These are phyloP conservation scores for Parsonsia alboflavescens DNA, from an alignment of 257 asterid species.

Conservation along the genomic window DNA sequence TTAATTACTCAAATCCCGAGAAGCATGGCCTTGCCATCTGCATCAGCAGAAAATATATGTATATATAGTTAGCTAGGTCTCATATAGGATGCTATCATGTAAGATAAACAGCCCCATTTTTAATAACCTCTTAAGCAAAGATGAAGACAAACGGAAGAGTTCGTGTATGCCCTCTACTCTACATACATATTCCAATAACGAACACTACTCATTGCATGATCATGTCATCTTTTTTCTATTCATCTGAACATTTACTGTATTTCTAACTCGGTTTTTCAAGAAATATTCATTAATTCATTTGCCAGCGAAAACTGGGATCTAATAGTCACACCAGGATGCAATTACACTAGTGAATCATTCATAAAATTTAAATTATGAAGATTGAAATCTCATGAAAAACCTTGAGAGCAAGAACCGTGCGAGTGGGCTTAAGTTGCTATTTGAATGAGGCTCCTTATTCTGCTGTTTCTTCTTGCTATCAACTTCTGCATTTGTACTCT, in stretches of 20 bases:
- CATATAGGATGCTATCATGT: background rate
- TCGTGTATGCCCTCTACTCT: background rate
- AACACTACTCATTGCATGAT: background rate
- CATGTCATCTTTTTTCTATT: too few species aligned
- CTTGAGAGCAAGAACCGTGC: slow-evolving; percentile 99
- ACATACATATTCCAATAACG: background rate
- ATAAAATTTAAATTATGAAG: background rate
- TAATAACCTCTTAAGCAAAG: background rate
- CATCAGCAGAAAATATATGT: slow-evolving; percentile 15
- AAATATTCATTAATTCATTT: background rate
- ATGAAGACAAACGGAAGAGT: background rate
- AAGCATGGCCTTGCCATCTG: slow-evolving; percentile 96
- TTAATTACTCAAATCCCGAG: slow-evolving; percentile 67
- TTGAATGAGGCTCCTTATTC: slow-evolving; percentile 60
- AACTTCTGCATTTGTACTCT: slow-evolving; percentile 42
- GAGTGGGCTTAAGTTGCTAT: slow-evolving; percentile 86
- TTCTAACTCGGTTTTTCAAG: background rate
- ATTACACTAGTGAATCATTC: background rate
- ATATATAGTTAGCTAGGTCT: slow-evolving; percentile 14
- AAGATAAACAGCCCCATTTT: background rate
- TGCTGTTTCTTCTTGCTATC: slow-evolving; percentile 72
- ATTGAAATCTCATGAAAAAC: slow-evolving; percentile 33
- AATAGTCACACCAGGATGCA: background rate
- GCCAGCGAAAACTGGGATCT: background rate
- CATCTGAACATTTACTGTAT: background rate